Conservation (phyloP, 169 alveolate species). For the Plasmodium yoelii region DNA sequence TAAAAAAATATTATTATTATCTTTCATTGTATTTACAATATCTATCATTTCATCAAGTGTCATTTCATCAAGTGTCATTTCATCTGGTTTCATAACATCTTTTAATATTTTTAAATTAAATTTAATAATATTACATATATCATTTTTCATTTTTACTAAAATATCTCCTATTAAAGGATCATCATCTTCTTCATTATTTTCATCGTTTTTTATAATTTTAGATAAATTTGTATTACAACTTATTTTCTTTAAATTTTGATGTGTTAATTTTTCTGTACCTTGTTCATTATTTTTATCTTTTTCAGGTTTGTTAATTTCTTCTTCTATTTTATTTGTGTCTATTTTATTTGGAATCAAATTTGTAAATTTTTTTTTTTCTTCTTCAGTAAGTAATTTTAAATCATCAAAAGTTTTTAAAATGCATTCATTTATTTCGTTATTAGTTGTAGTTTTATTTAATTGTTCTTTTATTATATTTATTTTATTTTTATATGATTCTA, state of each 20-base stretch:
- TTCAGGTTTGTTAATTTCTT: background rate
- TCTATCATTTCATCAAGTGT: conserved; percentile 24
- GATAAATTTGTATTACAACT: background rate
- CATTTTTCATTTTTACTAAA: conserved; percentile 63
- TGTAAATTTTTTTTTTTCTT: conserved; percentile 9
- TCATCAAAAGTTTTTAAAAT: conserved; percentile 50
- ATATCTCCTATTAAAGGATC: conserved; percentile 58
- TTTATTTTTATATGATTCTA: conserved; percentile 53
- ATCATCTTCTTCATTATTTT: conserved; percentile 21
- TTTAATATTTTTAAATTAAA: conserved; percentile 32
- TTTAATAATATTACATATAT: conserved; percentile 43
- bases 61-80: background rate
- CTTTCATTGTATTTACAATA: conserved; percentile 40
- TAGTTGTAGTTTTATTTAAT: background rate
- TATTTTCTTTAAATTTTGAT: background rate
- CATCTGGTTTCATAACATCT: conserved; percentile 11
- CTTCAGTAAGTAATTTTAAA: conserved; percentile 27
- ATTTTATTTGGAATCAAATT: background rate
- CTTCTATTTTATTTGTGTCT: conserved; percentile 3
- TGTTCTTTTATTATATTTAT: conserved; percentile 45
- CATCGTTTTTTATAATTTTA: conserved; percentile 1
- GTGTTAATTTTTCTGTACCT: background rate
- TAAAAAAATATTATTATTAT: conserved; percentile 50
- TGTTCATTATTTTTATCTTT: background rate
- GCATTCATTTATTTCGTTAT: conserved; percentile 21